Conservation (phyloP, 2,329 filamentous ascomycete genomes). For the Elsinoe perseae region DNA sequence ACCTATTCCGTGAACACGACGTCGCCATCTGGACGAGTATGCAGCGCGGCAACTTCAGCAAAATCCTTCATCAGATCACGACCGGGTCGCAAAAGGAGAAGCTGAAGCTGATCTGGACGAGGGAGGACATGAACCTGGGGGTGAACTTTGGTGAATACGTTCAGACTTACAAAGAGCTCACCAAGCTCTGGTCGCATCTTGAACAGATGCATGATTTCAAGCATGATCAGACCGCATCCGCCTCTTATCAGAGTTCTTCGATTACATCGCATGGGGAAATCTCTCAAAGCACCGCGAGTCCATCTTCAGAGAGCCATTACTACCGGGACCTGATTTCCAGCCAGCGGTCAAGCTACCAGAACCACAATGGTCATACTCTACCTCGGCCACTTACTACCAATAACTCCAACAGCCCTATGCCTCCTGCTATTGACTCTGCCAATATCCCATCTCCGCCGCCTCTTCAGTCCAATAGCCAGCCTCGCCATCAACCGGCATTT, state of each 20-base stretch:
- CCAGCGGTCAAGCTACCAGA: neutral
- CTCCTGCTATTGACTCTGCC: too few species aligned
- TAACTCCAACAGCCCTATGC: neutral
- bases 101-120: slow-evolving; percentile 67
- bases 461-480: neutral
- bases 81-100: slow-evolving; percentile 43
- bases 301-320: neutral
- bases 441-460: neutral
- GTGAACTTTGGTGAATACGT: slow-evolving; percentile 62
- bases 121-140: slow-evolving; percentile 63
- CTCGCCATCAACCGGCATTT: too few species aligned
- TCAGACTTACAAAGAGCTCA: slow-evolving; percentile 84
- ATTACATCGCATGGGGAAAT: too few species aligned
- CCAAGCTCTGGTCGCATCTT: slow-evolving; percentile 56
- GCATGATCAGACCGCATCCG: neutral
- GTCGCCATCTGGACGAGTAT: slow-evolving; percentile 93
- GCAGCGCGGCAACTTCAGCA: slow-evolving; percentile 59
- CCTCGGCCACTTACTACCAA: neutral
- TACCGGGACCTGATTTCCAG: neutral
- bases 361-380: neutral
- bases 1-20: slow-evolving; percentile 64
- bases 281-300: too few species aligned
- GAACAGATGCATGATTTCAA: slow-evolving; percentile 24
- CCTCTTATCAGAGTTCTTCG: too few species aligned
- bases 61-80: slow-evolving; percentile 61